These are phyloP conservation scores for Blastomyces parvus DNA, from an alignment of 2,329 filamentous ascomycete genomes.

Conservation along the genomic window DNA sequence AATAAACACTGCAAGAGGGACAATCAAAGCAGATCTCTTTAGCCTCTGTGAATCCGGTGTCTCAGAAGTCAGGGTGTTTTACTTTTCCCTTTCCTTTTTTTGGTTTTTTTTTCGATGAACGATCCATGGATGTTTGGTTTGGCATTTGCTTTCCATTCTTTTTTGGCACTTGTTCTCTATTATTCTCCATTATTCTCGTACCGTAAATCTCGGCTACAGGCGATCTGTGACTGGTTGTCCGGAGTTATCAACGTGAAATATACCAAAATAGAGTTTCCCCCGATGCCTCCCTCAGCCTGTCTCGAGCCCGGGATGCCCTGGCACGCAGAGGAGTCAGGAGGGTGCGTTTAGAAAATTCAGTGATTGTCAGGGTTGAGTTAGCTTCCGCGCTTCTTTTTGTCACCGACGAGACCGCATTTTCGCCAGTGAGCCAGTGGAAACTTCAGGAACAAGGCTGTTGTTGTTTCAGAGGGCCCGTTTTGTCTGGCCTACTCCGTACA, in stretches of 20 bases:
- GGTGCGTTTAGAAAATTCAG: neutral
- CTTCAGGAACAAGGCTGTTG: neutral
- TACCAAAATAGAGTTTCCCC: no score
- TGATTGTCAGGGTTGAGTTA: neutral
- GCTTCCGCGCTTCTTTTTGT: neutral
- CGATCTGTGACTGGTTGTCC: neutral
- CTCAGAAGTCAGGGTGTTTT: neutral
- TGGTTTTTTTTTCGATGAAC: neutral
- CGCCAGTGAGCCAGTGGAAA: neutral
- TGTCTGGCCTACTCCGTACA: neutral
- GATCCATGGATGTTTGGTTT: neutral
- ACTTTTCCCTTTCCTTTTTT: neutral
- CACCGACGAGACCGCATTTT: neutral
- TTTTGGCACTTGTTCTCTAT: neutral
- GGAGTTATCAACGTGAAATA: neutral
- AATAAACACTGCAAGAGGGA: neutral
- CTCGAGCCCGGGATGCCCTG: no score
- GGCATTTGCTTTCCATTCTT: neutral
- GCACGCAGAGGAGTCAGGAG: neutral
- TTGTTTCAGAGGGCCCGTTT: neutral
- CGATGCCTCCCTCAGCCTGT: no score
- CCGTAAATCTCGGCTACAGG: neutral
- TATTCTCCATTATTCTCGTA: neutral
- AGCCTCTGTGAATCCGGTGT: neutral
- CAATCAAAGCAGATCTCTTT: slow-evolving; percentile 6